phyloP scores from a whole-genome alignment of 495 filamentous ascomycete genomes.

The Saxispiralis lemnorum region DNA sequence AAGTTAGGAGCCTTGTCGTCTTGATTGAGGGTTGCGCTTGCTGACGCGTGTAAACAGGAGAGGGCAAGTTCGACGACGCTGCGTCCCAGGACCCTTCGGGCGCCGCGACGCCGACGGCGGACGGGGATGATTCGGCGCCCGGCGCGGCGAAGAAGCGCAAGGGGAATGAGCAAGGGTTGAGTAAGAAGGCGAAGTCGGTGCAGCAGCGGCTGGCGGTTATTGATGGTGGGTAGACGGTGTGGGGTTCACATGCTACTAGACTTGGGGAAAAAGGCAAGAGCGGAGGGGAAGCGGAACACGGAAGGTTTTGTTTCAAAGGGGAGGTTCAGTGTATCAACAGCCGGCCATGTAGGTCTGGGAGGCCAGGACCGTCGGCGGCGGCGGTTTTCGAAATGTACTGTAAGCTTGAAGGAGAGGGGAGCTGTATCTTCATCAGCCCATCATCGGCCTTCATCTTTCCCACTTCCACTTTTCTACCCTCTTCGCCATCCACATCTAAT shows the following conservation, averaged over 20 bases:
- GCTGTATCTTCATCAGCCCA: no score
- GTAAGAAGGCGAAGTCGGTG: constrained; percentile 72
- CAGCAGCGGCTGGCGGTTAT: constrained; percentile 78
- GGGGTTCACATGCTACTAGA: constrained; percentile 1
- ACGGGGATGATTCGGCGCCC: constrained; percentile 27
- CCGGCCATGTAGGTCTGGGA: no score
- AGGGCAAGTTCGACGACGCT: constrained; percentile 80
- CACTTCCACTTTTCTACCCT: no score
- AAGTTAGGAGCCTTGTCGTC: constrained; percentile 22
- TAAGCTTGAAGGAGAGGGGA: no score
- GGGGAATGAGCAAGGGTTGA: constrained; percentile 43
- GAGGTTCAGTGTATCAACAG: no score
- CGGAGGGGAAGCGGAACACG: no score
- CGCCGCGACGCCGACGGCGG: constrained; percentile 50
- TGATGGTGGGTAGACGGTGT: constrained; percentile 65
- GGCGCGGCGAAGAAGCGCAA: constrained; percentile 38
- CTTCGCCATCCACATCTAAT: no score
- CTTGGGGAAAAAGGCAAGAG: no score
- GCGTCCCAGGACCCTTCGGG: constrained; percentile 57
- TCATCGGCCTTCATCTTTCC: no score
- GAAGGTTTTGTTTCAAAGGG: no score
- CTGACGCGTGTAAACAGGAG: constrained; percentile 38
- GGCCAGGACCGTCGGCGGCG: no score
- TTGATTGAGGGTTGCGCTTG: not conserved
- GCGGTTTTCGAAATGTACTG: no score